Evolutionary conservation across 345 rosid species (phyloP), one percentile per base, ranked within the genome.

Genomic region (Murraya paniculata): DNA sequence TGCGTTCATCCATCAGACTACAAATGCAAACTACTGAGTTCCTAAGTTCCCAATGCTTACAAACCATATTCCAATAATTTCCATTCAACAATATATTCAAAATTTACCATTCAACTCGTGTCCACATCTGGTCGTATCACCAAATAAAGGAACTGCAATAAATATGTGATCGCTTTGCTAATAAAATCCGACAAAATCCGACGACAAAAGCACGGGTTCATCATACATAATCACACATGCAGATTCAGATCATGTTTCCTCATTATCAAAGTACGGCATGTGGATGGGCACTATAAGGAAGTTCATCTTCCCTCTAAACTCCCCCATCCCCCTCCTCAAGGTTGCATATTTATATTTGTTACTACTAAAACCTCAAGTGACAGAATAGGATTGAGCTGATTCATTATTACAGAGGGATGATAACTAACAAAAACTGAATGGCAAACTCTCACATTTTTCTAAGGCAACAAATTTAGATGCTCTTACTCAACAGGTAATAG

Each of bases 321-420:
- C 31, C 41, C 45, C 78, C 58, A 31, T 21, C 76, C 24, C 76
- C 68, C 64, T 68, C 68, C 76, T 53, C 38, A 22, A 24, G 31
- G 71, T 16, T 60, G 24, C n/a, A 59, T 38, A 55, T 48, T 9
- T 24, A 3, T 72, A 56, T 79, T 10, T 58, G 68, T 45, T 22
- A 25, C 78, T 66, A 65, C 78, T 66, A 65, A 66, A 68, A 19
- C 60, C 18, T 27, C 7, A 48, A 19, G 56, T 50, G 9, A 33
- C 13, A 78, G 74, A 75, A 30, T 60, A 68, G 66, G 76, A 33
- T 53, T 24, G 65, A 55, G 73, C 64, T 71, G 50, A 78, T 64
- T 80, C 78, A 59, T 85, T 75, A 31, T 82, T 85, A 76, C 77
- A 5, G 57, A 68, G 41, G 82, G 76, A 61, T 68, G 68, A 81